Percentiles rank a stretch among this genome's conserved stretches.
Conservation (phyloP, 2,329 filamentous ascomycete species). For the Fusarium pseudonygamai region DNA sequence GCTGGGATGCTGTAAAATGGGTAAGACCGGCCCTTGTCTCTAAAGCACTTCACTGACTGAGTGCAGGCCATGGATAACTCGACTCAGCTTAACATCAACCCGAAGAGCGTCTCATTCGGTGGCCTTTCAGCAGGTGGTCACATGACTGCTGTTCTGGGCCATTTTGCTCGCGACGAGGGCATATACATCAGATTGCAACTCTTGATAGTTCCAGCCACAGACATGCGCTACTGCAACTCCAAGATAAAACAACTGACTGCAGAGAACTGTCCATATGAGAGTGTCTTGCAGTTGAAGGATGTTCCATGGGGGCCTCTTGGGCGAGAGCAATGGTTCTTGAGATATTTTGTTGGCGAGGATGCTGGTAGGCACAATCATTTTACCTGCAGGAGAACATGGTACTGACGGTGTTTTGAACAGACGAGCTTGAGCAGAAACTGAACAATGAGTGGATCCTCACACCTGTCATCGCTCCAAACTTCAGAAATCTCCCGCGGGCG, state of each 20-base stretch:
- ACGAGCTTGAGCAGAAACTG: not conserved
- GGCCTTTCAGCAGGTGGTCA: not conserved
- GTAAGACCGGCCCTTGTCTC: no score
- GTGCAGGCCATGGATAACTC: not conserved
- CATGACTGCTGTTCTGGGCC: not conserved
- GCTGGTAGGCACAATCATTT: not conserved
- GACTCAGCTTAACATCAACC: not conserved
- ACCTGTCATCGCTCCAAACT: not conserved
- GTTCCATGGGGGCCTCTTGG: not conserved
- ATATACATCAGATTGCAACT: not conserved
- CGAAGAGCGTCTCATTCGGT: not conserved
- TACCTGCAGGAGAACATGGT: fast-evolving
- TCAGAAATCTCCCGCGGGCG: not conserved
- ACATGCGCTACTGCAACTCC: not conserved
- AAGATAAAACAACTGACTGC: not conserved
- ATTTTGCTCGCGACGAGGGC: not conserved
- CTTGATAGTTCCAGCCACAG: not conserved
- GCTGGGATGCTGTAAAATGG: slow-evolving; percentile 5
- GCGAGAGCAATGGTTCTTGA: not conserved
- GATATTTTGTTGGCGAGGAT: not conserved
- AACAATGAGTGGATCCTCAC: not conserved
- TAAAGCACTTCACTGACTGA: not conserved
- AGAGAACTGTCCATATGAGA: not conserved
- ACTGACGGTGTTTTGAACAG: not conserved
- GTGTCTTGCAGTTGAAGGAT: fast-evolving